Evolutionary conservation across 345 rosid species (phyloP).

Genomic region (Abelmoschus esculentus): DNA sequence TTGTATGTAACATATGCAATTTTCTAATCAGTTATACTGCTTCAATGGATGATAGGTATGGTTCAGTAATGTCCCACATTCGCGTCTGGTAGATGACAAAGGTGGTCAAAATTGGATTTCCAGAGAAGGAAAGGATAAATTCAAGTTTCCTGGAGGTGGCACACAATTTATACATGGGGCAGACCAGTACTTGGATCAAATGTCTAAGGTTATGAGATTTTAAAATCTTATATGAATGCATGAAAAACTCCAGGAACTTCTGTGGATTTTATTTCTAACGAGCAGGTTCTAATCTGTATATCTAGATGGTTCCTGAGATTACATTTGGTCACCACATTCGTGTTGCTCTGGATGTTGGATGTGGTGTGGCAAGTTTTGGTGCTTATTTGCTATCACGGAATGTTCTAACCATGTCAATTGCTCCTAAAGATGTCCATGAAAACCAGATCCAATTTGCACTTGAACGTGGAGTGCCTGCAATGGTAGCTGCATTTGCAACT

Average conservation of each 20-base stretch:
- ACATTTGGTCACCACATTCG: constrained; percentile 67
- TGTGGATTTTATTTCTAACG: constrained; percentile 9
- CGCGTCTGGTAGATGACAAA: constrained; percentile 81
- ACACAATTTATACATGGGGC: constrained; percentile 98
- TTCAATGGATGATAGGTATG: constrained; percentile 50
- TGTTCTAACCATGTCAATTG: constrained; percentile 79
- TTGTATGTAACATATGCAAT: background rate
- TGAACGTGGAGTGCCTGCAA: constrained; percentile 98
- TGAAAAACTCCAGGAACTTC: background rate
- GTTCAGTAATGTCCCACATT: constrained; percentile 87
- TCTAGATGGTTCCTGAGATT: constrained; percentile 77
- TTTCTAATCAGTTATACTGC: constrained; percentile 12
- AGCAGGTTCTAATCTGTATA: constrained; percentile 13
- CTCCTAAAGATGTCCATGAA: constrained; percentile 98
- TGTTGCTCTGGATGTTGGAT: constrained; percentile 81
- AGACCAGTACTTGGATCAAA: constrained; percentile 79
- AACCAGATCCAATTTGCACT: constrained; percentile 99
- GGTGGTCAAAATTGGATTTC: constrained; percentile 96
- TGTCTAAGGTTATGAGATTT: constrained; percentile 46
- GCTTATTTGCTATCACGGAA: constrained; percentile 74
- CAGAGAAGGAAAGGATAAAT: constrained; percentile 53
- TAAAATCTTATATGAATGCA: background rate
- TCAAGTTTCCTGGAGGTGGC: constrained; percentile 96
- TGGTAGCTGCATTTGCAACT: constrained; percentile 92
- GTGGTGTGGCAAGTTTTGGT: constrained; percentile 99